Conservation (phyloP, 2,329 filamentous ascomycete genomes). For the Exophiala aquamarina region DNA sequence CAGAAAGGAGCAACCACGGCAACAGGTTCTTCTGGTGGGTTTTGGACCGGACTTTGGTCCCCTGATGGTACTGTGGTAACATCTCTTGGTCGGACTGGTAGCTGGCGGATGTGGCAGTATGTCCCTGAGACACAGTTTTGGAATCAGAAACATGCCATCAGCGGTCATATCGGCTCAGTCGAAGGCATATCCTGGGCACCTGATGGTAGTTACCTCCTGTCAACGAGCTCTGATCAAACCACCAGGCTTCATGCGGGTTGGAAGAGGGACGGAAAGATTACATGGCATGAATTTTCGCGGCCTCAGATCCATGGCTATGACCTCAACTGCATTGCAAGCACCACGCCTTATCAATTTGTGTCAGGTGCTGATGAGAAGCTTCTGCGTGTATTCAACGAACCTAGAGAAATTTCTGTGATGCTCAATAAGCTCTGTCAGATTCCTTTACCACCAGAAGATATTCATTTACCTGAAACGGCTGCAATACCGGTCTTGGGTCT, state of each 20-base stretch:
- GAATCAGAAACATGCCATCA: conserved; percentile 73
- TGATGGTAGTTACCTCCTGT: conserved; percentile 79
- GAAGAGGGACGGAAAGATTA: conserved; percentile 54
- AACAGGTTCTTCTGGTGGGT: conserved; percentile 91
- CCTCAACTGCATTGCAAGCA: conserved; percentile 84
- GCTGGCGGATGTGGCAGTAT: conserved; percentile 84
- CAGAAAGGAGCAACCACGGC: conserved; percentile 96
- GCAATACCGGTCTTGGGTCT: conserved; percentile 93
- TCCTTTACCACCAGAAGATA: conserved; percentile 33
- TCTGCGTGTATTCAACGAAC: conserved; percentile 91
- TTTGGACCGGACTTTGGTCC: conserved; percentile 94
- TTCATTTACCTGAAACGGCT: conserved; percentile 75
- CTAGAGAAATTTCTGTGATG: conserved; percentile 75
- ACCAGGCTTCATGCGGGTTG: conserved; percentile 83
- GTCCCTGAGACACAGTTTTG: conserved; percentile 64
- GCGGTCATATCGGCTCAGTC: conserved; percentile 80
- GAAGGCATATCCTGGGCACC: conserved; percentile 82
- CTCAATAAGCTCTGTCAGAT: conserved; percentile 68
- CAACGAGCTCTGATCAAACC: conserved; percentile 89
- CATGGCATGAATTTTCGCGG: conserved; percentile 94
- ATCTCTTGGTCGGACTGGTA: conserved; percentile 78
- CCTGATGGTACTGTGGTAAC: conserved; percentile 72
- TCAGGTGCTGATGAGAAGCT: conserved; percentile 97
- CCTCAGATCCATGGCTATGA: conserved; percentile 99
- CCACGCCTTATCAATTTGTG: conserved; percentile 75